phyloP scores from a whole-genome alignment of 495 filamentous ascomycete genomes.

The Tuber umbilicatum region DNA sequence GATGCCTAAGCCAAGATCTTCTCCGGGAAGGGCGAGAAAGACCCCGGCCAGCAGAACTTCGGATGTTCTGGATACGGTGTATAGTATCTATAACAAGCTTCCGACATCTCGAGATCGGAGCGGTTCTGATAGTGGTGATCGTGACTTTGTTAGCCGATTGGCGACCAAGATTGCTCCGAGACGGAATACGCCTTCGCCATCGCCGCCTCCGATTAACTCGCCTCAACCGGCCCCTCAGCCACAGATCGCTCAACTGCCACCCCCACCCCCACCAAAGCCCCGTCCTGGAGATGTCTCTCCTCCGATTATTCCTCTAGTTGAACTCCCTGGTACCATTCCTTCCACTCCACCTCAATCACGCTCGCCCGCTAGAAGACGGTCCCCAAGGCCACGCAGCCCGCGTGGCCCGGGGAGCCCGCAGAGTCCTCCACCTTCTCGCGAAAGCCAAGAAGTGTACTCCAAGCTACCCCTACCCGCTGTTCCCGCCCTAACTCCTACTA shows the following conservation, averaged over 20 bases:
- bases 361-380: neutral
- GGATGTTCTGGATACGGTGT: conserved; percentile 2
- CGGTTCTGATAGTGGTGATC: neutral
- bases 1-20: neutral
- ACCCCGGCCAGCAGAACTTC: neutral
- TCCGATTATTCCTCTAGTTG: neutral
- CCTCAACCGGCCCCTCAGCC: neutral
- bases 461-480: conserved; percentile 23
- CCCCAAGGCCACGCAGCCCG: neutral
- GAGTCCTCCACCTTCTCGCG: neutral
- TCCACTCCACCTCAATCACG: neutral
- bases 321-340: neutral
- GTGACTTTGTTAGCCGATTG: conserved; percentile 3
- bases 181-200: conserved; percentile 1
- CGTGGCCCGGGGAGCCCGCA: neutral
- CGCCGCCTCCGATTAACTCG: neutral
- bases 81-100: neutral
- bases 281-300: neutral
- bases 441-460: conserved; percentile 26
- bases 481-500: neutral
- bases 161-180: neutral
- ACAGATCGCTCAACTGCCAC: neutral
- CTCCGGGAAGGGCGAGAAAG: neutral
- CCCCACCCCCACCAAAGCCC: neutral
- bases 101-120: neutral